Percentiles rank a stretch among this genome's conserved stretches.
phyloP scores from a whole-genome alignment of 169 alveolate species.

The Plasmodium berghei region DNA sequence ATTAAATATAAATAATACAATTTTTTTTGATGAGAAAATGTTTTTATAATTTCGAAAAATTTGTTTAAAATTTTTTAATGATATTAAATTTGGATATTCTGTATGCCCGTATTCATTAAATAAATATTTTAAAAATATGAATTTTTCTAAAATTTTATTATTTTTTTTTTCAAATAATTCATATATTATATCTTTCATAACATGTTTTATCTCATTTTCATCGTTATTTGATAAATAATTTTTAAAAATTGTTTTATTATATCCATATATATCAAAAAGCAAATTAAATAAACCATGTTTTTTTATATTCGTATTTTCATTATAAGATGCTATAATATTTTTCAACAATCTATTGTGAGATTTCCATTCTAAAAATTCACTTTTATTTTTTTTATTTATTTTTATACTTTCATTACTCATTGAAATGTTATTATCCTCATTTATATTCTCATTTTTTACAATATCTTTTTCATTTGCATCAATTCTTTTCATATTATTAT shows the following conservation, averaged over 20 bases:
- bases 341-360: constrained; percentile 51
- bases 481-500: not conserved
- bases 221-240: not conserved
- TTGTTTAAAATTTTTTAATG: constrained; percentile 37
- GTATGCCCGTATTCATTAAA: constrained; percentile 67
- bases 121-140: constrained; percentile 45
- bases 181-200: constrained; percentile 2
- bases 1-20: constrained; percentile 79
- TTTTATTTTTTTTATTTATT: not conserved
- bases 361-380: constrained; percentile 38
- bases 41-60: constrained; percentile 58
- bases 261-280: constrained; percentile 42
- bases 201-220: constrained; percentile 10
- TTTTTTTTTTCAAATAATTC: constrained; percentile 13
- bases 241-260: constrained; percentile 14
- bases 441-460: not conserved
- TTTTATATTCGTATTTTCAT: constrained; percentile 21
- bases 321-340: constrained; percentile 47
- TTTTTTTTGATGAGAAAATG: constrained; percentile 77
- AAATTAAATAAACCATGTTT: constrained; percentile 29
- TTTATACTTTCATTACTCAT: too few relatives aligned
- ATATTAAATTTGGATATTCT: constrained; percentile 48
- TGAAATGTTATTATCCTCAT: not conserved
- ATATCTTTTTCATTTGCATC: not conserved
- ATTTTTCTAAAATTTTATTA: constrained; percentile 23